Conservation (phyloP, 768 basidiomycete species). For the Amanita inopinata region DNA sequence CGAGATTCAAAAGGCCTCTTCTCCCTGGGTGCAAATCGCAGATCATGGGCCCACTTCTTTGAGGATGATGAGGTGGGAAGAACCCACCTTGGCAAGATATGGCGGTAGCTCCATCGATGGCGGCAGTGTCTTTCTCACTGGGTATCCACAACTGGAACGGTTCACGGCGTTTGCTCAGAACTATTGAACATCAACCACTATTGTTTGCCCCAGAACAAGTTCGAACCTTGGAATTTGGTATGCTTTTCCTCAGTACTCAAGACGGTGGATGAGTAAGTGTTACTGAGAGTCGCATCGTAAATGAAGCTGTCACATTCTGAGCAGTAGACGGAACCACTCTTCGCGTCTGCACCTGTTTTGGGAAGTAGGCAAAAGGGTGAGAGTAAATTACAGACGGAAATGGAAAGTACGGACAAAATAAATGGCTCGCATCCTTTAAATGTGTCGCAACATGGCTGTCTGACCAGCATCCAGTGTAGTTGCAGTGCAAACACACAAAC, state of each 20-base stretch:
- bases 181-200: constrained; percentile 13
- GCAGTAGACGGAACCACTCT: constrained; percentile 71
- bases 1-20: constrained; percentile 80
- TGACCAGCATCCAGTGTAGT: constrained; percentile 62
- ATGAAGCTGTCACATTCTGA: constrained; percentile 66
- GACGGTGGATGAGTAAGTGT: constrained; percentile 30
- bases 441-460: constrained; percentile 49
- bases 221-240: constrained; percentile 49
- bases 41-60: constrained; percentile 1
- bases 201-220: not conserved
- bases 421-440: constrained; percentile 45
- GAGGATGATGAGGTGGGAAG: not conserved
- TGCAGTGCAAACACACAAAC: constrained; percentile 65
- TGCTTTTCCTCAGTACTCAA: constrained; percentile 51
- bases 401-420: constrained; percentile 45
- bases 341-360: constrained; percentile 57
- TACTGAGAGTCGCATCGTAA: constrained; percentile 45
- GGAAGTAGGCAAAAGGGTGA: not conserved
- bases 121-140: constrained; percentile 24
- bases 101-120: constrained; percentile 38
- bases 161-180: constrained; percentile 26
- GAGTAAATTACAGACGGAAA: too few species aligned
- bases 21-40: constrained; percentile 37
- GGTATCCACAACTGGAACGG: constrained; percentile 32
- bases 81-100: constrained; percentile 68